Conservation (phyloP, 1,284 basidiomycete genomes). For the Pseudozyma hubeiensis region DNA sequence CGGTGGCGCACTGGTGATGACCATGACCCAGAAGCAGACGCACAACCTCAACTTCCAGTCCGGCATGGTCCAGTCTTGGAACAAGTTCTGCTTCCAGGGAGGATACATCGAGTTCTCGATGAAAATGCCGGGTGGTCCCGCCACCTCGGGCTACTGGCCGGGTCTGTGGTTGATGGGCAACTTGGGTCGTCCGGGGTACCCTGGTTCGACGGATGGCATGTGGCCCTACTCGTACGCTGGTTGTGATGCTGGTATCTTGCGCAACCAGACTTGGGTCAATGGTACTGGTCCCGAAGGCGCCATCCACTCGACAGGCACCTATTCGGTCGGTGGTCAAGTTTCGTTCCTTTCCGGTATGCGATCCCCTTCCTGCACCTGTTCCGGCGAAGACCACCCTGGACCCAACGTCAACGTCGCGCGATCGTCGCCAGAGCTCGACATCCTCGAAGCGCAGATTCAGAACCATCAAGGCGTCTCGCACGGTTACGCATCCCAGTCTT, state of each 20-base stretch:
- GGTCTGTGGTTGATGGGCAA: conserved; percentile 67
- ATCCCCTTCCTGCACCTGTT: conserved; percentile 58
- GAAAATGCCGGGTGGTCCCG: conserved; percentile 54
- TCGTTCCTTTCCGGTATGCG: conserved; percentile 50
- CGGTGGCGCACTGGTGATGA: conserved; percentile 47
- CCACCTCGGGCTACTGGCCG: conserved; percentile 72
- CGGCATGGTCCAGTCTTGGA: conserved; percentile 65
- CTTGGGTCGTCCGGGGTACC: conserved; percentile 64
- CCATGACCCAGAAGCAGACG: conserved; percentile 48
- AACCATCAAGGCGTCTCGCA: conserved; percentile 50
- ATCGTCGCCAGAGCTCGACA: conserved; percentile 68
- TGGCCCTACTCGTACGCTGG: conserved; percentile 70
- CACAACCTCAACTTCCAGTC: conserved; percentile 64
- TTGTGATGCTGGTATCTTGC: conserved; percentile 66
- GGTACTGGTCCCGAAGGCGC: conserved; percentile 57
- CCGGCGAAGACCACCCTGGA: conserved; percentile 62
- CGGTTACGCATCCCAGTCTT: conserved; percentile 63
- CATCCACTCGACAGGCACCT: conserved; percentile 38
- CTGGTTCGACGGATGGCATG: conserved; percentile 65
- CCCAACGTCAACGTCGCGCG: conserved; percentile 64
- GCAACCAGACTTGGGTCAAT: conserved; percentile 57
- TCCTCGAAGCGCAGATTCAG: conserved; percentile 73
- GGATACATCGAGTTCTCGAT: conserved; percentile 65
- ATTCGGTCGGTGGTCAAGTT: conserved; percentile 27
- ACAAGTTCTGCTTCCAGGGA: conserved; percentile 67